phyloP scores from a whole-genome alignment of 2,329 filamentous ascomycete genomes.

The Botrytis tulipae region DNA sequence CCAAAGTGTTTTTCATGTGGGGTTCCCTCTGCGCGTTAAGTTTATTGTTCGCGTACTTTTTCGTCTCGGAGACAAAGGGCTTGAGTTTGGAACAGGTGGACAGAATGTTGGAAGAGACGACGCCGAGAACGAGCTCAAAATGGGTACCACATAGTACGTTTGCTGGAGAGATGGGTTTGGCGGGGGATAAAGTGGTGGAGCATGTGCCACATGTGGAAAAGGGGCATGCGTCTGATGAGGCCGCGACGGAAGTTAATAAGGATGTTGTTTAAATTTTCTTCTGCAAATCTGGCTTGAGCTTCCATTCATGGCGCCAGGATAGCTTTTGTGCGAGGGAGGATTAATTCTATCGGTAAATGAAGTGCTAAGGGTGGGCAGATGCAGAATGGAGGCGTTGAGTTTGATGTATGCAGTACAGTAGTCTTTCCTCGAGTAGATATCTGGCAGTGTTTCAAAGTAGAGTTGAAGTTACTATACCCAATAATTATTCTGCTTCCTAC shows the following conservation, averaged over 20 bases:
- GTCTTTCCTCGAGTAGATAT: not conserved
- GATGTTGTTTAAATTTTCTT: conserved; percentile 21
- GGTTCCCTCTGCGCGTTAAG: conserved; percentile 55
- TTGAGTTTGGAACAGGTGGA: conserved; percentile 72
- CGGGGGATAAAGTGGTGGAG: conserved; percentile 19
- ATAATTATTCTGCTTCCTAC: conserved; percentile 15
- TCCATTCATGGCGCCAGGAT: not conserved
- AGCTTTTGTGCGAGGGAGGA: not conserved
- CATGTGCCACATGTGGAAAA: conserved; percentile 18
- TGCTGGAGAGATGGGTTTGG: conserved; percentile 32
- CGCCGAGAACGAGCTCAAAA: conserved; percentile 40
- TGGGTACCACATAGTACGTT: conserved; percentile 37
- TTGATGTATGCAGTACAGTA: not conserved
- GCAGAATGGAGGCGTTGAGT: not conserved
- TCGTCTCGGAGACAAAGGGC: conserved; percentile 73
- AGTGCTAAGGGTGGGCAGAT: too few relatives aligned
- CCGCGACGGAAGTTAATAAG: conserved; percentile 1
- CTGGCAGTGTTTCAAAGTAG: not conserved
- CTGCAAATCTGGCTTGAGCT: not conserved
- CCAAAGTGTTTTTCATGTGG: conserved; percentile 55
- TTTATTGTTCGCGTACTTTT: conserved; percentile 55
- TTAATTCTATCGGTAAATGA: not conserved
- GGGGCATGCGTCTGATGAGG: not conserved
- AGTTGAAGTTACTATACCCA: conserved; percentile 20
- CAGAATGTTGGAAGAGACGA: conserved; percentile 54